Evolutionary conservation across 2,329 filamentous ascomycete genomes (phyloP), one percentile per base, ranked within the genome.

Genomic region (Dothideomycetes sp.): DNA sequence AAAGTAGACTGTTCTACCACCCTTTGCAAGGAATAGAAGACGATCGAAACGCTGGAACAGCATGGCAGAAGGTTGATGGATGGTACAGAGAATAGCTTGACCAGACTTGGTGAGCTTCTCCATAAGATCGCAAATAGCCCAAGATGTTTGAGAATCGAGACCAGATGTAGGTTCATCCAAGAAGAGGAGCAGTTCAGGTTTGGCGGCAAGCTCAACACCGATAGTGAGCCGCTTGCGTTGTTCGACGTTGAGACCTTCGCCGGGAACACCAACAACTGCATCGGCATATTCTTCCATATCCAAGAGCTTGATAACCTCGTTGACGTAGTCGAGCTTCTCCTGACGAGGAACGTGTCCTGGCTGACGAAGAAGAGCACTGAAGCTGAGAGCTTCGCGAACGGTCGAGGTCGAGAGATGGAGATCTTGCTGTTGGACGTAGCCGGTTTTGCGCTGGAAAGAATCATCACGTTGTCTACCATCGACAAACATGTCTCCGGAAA

Each of bases 31-130:
- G 3, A 94, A 70, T 4, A 94, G 66, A 2, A 94, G 71, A 10
- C 85, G 75, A 56, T 94, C 86, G 49, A 94, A 94, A 60, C 87
- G 82, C 59, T 91, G 84, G 51, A 94, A 94, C 0, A 94, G 70
- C 0, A 84, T 79, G 12, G 84, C 83, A 49, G 87, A 89, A 1
- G 87, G 86, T 58, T 94, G 87, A 59, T 94, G 87, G 48, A 94
- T 94, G 0, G 87, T 94, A 64, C 85, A 93, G 3, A 94, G 72
- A 50, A 94, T 86, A 8, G 86, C 86, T 57, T 94, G 87, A 2
- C 86, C 87, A 3, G 82, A 82, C n/a, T 73, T 69, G 35, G 82
- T 78, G 5, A 86, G 71, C 63, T 85, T 86, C 52, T 76, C 77
- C n/a, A 87, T 65, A 67, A 86, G 84, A 23, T 80, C 78, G 18